Evolutionary conservation across 257 asterid species (phyloP).

Genomic region (Cynanchum wilfordii): DNA sequence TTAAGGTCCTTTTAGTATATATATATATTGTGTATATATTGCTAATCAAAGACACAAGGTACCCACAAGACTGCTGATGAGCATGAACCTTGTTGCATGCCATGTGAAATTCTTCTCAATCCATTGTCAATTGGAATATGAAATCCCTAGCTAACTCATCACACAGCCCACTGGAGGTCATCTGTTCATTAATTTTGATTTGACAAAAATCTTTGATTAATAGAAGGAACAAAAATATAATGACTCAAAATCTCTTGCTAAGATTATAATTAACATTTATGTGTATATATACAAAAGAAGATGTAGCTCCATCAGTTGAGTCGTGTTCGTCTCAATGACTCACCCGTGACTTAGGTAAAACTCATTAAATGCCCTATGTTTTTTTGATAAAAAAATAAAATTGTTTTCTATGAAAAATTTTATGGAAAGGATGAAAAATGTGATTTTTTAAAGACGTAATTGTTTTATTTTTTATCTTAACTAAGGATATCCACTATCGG

Average conservation of each 20-base stretch:
- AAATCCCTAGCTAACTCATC: constrained; percentile 4
- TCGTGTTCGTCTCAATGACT: no score
- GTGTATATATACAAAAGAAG: no score
- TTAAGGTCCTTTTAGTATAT: not conserved
- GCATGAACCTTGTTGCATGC: not conserved
- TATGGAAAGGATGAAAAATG: no score
- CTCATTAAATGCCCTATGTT: no score
- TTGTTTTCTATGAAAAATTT: no score
- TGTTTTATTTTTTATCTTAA: no score
- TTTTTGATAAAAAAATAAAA: no score
- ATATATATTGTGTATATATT: not conserved
- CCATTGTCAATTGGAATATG: constrained; percentile 7
- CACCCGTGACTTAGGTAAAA: not conserved
- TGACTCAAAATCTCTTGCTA: not conserved
- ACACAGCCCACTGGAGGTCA: constrained; percentile 6
- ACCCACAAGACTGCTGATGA: constrained; percentile 5
- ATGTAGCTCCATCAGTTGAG: no score
- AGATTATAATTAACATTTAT: not conserved
- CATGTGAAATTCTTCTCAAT: constrained; percentile 12
- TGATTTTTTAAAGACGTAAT: no score
- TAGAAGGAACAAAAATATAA: no score
- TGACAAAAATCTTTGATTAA: not conserved
- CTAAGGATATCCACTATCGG: no score
- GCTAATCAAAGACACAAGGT: constrained; percentile 1
- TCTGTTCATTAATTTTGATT: constrained; percentile 10